Evolutionary conservation across 495 filamentous ascomycete genomes (phyloP).

Genomic region (Beverwykella pulmonaria): DNA sequence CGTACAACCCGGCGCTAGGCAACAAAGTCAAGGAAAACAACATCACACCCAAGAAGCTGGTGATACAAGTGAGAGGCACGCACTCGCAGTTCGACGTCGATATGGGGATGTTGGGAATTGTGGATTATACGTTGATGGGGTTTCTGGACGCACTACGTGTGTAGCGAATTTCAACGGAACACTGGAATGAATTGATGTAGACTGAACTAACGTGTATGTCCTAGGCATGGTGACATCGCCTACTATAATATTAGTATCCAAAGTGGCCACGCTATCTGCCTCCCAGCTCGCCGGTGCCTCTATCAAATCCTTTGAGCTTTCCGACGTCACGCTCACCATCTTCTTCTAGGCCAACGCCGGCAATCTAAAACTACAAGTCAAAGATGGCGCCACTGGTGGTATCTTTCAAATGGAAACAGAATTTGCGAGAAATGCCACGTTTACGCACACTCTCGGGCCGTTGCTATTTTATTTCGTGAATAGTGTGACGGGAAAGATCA

Average conservation of each 20-base stretch:
- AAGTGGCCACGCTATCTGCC: neutral
- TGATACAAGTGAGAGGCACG: neutral
- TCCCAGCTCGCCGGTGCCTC: neutral
- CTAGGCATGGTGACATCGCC: neutral
- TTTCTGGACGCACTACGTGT: neutral
- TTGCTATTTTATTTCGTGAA: too few species aligned
- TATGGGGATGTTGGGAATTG: neutral
- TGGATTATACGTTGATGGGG: neutral
- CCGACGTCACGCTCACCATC: neutral
- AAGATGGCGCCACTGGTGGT: neutral
- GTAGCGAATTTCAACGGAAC: neutral
- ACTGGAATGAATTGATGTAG: neutral
- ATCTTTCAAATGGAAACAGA: too few species aligned
- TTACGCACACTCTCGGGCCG: too few species aligned
- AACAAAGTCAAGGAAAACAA: neutral
- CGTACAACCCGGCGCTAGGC: neutral
- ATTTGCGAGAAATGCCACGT: too few species aligned
- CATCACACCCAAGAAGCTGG: neutral
- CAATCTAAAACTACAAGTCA: neutral
- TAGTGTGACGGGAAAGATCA: too few species aligned
- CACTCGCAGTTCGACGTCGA: neutral
- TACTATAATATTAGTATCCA: neutral
- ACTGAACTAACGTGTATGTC: neutral
- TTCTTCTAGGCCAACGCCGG: neutral
- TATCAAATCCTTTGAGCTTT: neutral